A percentile compares a stretch with the other conserved stretches of the same genome.
Evolutionary conservation across 441 rosid genomes (phyloP).

Genomic region (Pelargonium citronellum): DNA sequence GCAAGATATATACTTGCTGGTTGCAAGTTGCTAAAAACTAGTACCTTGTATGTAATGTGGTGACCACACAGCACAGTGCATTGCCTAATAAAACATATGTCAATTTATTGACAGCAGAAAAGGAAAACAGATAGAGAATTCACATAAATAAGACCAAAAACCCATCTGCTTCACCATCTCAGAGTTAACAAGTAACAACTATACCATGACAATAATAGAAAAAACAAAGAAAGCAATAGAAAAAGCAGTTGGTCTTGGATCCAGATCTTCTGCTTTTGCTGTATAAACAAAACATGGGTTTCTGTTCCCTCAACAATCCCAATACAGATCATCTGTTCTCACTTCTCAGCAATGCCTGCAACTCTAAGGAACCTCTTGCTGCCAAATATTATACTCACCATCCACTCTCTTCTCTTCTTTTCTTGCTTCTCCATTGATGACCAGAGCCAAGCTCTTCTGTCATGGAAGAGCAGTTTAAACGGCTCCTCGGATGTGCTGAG

Average conservation of each 20-base stretch:
- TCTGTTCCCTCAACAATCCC: constrained; percentile 81
- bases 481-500: constrained; percentile 37
- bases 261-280: constrained; percentile 62
- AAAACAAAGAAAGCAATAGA: constrained; percentile 14
- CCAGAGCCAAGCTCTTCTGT: constrained; percentile 61
- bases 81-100: background rate
- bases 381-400: constrained; percentile 30
- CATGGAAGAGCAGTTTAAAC: constrained; percentile 69
- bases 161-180: constrained; percentile 28
- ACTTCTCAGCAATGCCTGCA: constrained; percentile 52
- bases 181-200: constrained; percentile 14
- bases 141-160: constrained; percentile 17
- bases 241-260: constrained; percentile 45
- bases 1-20: background rate
- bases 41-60: background rate
- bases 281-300: constrained; percentile 86
- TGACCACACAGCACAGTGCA: background rate
- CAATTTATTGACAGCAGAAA: too few species aligned
- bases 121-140: background rate
- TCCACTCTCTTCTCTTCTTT: constrained; percentile 38
- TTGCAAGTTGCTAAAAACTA: background rate
- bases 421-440: constrained; percentile 51
- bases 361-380: constrained; percentile 40
- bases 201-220: constrained; percentile 15
- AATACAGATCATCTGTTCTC: constrained; percentile 33